Base-by-base conservation (phyloP, 768 basidiomycete species). In the Roridomyces roridus region DNA sequence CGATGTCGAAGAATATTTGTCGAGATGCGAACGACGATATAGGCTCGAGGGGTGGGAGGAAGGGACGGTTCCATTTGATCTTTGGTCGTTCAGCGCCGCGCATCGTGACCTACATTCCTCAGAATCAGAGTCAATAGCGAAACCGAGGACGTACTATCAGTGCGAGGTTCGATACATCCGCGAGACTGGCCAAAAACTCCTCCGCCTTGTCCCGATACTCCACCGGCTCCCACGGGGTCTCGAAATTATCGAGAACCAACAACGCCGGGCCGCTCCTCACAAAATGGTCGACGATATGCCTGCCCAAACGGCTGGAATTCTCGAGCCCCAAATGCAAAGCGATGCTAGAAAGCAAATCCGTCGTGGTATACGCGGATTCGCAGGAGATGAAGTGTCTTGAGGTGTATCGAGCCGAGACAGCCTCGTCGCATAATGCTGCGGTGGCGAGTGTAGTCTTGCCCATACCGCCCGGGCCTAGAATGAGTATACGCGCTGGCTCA, bases 391-490 rank as follows among this genome's bases (percentile, higher is more conserved):
- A 60, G 39, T 55, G 26, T 6, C 26, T 47, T 21, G 10, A 4
- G 14, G 23, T 8, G 25, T 55, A 60, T 36, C 55, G 50, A 11
- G 29, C 44, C 1, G 39, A 15, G 14, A 59, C 14, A 6, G n/a
- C 20, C 0, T 26, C 37, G 36, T 59, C 37, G 21, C 52, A 50
- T 5, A 59, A 37, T 6, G 40, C 36, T 4, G 51, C 51, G 20
- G 35, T 41, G 6, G 42, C 39, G 8, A 57, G 31, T 1, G 56
- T 45, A 5, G 49, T 57, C 45, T 51, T 57, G 1, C 57, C 57
- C 26, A 58, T 58, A 11, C 57, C 57, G 2, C 57, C 57, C 6
- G 57, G 50, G 15, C 57, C 57, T 5, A 58, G 29, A n/a, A 58
- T 58, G n/a, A 35, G 21, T 8, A 41, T 28, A 12, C 37, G 23